Base-by-base conservation (phyloP, 83 land plant genomes). In the Isoetes engelmannii region DNA sequence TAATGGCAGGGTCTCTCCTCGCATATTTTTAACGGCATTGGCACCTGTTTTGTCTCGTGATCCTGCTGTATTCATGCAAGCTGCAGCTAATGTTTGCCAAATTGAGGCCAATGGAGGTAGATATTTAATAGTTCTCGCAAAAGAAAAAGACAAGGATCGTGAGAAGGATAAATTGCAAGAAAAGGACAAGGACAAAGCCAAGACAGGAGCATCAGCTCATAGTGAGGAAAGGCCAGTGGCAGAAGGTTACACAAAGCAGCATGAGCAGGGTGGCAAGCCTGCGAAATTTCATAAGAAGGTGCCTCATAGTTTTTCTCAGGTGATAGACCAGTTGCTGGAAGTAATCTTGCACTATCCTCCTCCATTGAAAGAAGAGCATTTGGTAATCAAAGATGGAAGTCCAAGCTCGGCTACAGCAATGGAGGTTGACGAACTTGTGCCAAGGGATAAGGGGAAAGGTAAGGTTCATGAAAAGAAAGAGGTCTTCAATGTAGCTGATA, bases 271-370 rank as follows among this genome's bases (percentile, higher is more conserved):
- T 63, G 56, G 53, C 7, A 90, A 84, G 71, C 62, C 44, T 56
- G 55, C 28, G 44, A 91, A 89, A 57, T 79, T 69, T 13, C 77
- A 72, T 58, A 75, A 89, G 65, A 91, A 83, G 70, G 78, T 89
- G 15, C 86, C 99, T 51, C 97, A 80, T 49, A 95, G 87, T 69
- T 95, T 95, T 78, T 74, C 80, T 1, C 82, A 66, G 75, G 97
- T 89, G 44, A 85, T 95, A 73, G 99, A 95, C 61, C 85, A 85
- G 69, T 84, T 95, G 45, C 76, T 95, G 74, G 97, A 95, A 61
- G 82, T 84, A 20, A 72, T 87, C 21, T 56, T 78, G 54, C 65
- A 77, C 18, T 95, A 83, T 84, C 77, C 80, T 47, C 87, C 86
- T 10, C 83, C 88, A 5, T 45, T 45, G 37, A 74, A 66, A 49